Evolutionary conservation across 768 basidiomycete species (phyloP).

Genomic region (Hypsizygus marmoreus): DNA sequence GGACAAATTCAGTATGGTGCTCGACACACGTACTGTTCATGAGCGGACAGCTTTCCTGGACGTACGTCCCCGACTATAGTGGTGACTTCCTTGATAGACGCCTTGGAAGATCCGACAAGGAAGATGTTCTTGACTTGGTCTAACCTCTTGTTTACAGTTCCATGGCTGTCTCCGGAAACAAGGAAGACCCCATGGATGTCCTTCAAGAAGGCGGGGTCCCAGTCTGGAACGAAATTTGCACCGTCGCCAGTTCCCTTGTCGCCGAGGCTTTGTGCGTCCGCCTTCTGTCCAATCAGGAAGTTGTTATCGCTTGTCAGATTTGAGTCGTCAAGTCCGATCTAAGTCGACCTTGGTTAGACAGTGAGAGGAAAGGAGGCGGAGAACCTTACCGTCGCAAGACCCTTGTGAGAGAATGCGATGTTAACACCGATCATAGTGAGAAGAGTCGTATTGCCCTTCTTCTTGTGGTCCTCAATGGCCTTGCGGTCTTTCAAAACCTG

Average conservation of each 20-base stretch:
- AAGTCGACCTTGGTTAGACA: background rate
- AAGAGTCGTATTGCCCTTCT: constrained; percentile 30
- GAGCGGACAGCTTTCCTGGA: constrained; percentile 42
- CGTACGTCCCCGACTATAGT: constrained; percentile 42
- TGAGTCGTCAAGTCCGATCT: constrained; percentile 44
- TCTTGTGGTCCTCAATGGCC: constrained; percentile 41
- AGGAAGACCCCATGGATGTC: constrained; percentile 52
- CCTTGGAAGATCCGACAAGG: constrained; percentile 22
- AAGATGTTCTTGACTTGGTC: constrained; percentile 37
- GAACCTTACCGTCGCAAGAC: constrained; percentile 38
- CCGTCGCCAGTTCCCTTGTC: constrained; percentile 32
- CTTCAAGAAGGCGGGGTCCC: constrained; percentile 49
- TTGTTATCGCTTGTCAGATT: constrained; percentile 32
- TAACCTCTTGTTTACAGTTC: constrained; percentile 37
- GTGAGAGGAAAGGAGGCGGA: background rate
- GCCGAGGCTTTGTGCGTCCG: constrained; percentile 38
- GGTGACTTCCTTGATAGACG: constrained; percentile 42
- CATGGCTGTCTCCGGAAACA: constrained; percentile 46
- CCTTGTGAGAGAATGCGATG: constrained; percentile 54
- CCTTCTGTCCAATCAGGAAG: constrained; percentile 44
- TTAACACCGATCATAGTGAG: constrained; percentile 48
- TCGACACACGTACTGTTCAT: constrained; percentile 43
- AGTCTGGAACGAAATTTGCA: constrained; percentile 38
- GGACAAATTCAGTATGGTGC: background rate
- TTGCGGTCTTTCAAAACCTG: constrained; percentile 44